Conservation (phyloP, 2,329 filamentous ascomycete genomes). For the Trichoderma gracile region DNA sequence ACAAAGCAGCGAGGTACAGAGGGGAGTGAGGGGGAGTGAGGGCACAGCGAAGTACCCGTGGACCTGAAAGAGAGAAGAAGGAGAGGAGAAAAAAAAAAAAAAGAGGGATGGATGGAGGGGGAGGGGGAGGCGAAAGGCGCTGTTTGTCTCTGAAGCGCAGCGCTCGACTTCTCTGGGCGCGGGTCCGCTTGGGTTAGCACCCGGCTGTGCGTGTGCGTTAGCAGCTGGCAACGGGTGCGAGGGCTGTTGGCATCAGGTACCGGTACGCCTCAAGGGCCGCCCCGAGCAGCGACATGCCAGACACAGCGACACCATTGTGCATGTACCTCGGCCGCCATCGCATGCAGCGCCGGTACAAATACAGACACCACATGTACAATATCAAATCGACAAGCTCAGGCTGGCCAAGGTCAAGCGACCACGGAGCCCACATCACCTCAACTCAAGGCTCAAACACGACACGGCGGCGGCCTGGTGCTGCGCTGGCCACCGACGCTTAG, state of each 20-base stretch:
- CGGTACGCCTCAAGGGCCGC: no score
- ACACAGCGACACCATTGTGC: neutral
- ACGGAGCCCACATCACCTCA: slow-evolving; percentile 4
- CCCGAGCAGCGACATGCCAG: slow-evolving; percentile 4
- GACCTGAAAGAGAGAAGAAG: neutral
- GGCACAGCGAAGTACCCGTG: neutral
- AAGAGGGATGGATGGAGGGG: slow-evolving; percentile 11
- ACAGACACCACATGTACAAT: neutral
- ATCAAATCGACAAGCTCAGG: no score
- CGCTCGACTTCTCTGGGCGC: no score
- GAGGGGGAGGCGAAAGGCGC: slow-evolving; percentile 6
- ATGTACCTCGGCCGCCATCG: neutral
- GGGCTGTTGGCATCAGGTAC: no score
- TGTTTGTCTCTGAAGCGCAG: neutral
- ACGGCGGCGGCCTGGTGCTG: slow-evolving; percentile 23
- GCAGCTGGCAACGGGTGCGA: no score
- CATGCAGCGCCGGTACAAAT: neutral
- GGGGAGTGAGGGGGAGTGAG: neutral
- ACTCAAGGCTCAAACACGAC: slow-evolving; percentile 15
- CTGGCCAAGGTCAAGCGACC: neutral
- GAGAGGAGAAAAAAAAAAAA: neutral
- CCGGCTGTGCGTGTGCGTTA: no score
- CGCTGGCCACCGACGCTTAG: slow-evolving; percentile 28
- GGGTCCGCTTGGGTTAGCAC: no score
- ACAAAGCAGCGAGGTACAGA: neutral